Base-by-base conservation (phyloP, 257 asterid genomes). In the Linderniella brevidens region DNA sequence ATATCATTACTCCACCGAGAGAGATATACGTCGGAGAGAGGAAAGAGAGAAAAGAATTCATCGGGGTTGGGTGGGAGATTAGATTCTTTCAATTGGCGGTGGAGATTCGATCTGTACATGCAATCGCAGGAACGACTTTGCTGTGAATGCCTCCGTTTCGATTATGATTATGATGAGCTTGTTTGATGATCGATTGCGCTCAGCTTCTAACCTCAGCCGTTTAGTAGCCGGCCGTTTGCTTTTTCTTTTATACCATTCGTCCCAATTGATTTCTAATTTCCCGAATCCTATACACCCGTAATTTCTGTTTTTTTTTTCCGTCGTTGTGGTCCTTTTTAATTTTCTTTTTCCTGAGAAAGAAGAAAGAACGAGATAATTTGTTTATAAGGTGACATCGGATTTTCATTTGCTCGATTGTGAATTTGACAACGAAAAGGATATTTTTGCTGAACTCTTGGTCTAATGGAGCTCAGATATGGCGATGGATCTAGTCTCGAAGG, bases 201-300 rank as follows among this genome's bases (percentile, higher is more conserved):
- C 69, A 58, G 87, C 86, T 46, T 78, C 93, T 11, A 76, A 73
- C 62, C 81, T 78, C 48, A 82, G 93, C 90, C 94, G 92, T 64
- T 64, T 82, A 60, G 75, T 86, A 52, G 96, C 92, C 55, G 98
- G 92, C 66, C 92, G 84, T 63, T 55, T 84, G 64, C 73, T 88
- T 17, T 80, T 88, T 68, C 86, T 88, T 45, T 78, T 83, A 39
- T 88, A 68, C 57, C 95, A 88, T 64, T 88, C 98, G 0, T 77
- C 57, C 39, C 82, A 69, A 64, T 75, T 86, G 63, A 79, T 90
- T 65, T 90, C 99, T 12, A 90, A 90, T 85, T 90, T 90, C 48
- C 82, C 93, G 38, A 52, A 76, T 77, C 99, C 94, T 85, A 90
- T 90, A 90, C 96, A 85, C 50, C 94, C 74, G 61, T 75, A 61